phyloP scores from a whole-genome alignment of 305 asterid species.

The Coffea humblotiana region DNA sequence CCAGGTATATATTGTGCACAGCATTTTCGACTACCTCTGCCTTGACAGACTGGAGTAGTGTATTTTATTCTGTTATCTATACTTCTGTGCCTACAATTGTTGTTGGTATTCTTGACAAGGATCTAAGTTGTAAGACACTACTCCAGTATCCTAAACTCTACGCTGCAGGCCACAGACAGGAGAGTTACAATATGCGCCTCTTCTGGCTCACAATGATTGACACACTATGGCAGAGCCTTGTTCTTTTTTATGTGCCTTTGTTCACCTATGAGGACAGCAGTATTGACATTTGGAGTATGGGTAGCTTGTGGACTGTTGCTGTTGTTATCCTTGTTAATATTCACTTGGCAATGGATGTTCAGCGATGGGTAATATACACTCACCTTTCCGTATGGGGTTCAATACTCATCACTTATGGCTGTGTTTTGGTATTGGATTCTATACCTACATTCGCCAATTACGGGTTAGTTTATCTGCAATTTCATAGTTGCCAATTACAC shows the following conservation, averaged over 20 bases:
- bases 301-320: slow-evolving; percentile 94
- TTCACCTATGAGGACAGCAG: slow-evolving; percentile 69
- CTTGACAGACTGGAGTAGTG: slow-evolving; percentile 95
- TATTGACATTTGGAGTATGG: slow-evolving; percentile 94
- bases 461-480: slow-evolving; percentile 57
- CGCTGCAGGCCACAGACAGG: slow-evolving; percentile 84
- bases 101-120: slow-evolving; percentile 95
- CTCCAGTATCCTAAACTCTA: slow-evolving; percentile 90
- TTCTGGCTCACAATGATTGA: slow-evolving; percentile 95
- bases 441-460: slow-evolving; percentile 70
- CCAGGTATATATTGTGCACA: slow-evolving; percentile 84
- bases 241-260: slow-evolving; percentile 80
- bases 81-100: slow-evolving; percentile 92
- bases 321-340: slow-evolving; percentile 86
- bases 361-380: slow-evolving; percentile 75
- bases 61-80: slow-evolving; percentile 84
- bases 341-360: slow-evolving; percentile 94
- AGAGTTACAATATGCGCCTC: slow-evolving; percentile 83
- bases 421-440: slow-evolving; percentile 86
- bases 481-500: neutral
- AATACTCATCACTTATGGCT: slow-evolving; percentile 68
- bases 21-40: slow-evolving; percentile 96
- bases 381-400: slow-evolving; percentile 96
- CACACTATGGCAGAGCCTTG: slow-evolving; percentile 97
- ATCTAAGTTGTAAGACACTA: slow-evolving; percentile 76